These are phyloP conservation scores for Penicillium sp. DNA, from an alignment of 2,329 filamentous ascomycete genomes.

Conservation along the genomic window DNA sequence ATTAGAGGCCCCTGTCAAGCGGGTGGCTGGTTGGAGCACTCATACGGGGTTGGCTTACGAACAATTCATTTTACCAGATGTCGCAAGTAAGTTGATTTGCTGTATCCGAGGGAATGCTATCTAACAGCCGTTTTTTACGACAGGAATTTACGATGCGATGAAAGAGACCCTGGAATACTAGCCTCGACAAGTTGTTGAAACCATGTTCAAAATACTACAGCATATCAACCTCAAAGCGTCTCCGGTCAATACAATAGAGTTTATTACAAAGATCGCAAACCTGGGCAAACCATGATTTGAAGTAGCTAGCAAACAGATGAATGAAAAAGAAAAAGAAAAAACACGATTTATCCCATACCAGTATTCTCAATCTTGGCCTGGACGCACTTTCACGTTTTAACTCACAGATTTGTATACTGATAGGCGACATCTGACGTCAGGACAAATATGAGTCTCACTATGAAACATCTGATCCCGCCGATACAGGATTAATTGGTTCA, in stretches of 20 bases:
- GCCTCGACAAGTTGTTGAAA: conserved; percentile 1
- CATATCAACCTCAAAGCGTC: not conserved
- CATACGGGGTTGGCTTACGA: conserved; percentile 80
- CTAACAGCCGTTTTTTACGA: not conserved
- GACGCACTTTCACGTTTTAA: not conserved
- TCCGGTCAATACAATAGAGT: not conserved
- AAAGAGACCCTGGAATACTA: conserved; percentile 9
- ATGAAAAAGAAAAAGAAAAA: not conserved
- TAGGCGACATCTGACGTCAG: no score
- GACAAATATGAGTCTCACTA: no score
- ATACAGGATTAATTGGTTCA: not conserved
- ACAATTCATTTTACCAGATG: conserved; percentile 78
- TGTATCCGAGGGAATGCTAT: not conserved
- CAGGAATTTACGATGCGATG: conserved; percentile 3
- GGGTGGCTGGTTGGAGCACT: conserved; percentile 87
- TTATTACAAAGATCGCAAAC: not conserved
- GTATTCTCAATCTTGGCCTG: not conserved
- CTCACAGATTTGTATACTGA: no score
- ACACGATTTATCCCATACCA: not conserved
- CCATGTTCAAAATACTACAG: not conserved
- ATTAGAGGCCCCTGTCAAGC: conserved; percentile 79
- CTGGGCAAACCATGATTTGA: not conserved
- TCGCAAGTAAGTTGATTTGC: conserved; percentile 67
- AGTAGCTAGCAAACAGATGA: not conserved
- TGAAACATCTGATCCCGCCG: no score